Evolutionary conservation across 2,329 filamentous ascomycete species (phyloP), one percentile per base, ranked within the genome.

Genomic region (Colletotrichum sp.): DNA sequence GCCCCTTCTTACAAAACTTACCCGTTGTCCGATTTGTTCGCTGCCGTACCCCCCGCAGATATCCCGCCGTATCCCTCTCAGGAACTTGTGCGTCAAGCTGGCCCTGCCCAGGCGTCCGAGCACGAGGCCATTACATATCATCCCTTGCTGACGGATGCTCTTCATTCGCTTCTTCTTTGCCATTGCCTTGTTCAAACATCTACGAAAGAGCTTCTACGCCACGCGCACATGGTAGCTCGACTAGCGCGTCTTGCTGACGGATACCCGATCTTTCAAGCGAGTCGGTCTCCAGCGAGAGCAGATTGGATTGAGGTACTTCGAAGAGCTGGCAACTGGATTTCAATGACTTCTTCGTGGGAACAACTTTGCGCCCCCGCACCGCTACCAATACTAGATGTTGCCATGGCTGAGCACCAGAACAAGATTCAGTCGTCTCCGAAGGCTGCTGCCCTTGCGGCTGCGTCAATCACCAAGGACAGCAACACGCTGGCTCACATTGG

Each of bases 181-280:
- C 95, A 98, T 83, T 91, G 91, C n/a, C 90, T 98, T 12, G 86
- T 95, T 9, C 95, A 96, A 83, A 98, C 95, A 1, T 94, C 95
- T 0, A 84, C 91, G 13, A 95, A 94, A 79, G 95, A 97, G 82
- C 90, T 96, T 39, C 91, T 93, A 66, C 94, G 95, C 44, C 95
- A 97, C 82, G 94, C 95, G 1, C 90, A 95, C 86, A 97, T 96
- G 90, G 95, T 94, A 6, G 94, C 95, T 18, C 92, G 95, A 7
- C 88, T 97, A 3, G 90, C 92, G 6, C 90, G 95, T 24, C 89
- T 97, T 28, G 92, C 92, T 65, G 94, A 97, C 80, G 95, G 95
- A 6, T 96, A 95, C 79, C 95, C 95, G 0, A 90, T 96, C 65
- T 96, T 98, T 81, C 92, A 96, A 78, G 89, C 92, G 1, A 92